Base-by-base conservation (phyloP, 2,329 filamentous ascomycete genomes). In the Xylariomycetidae sp. region DNA sequence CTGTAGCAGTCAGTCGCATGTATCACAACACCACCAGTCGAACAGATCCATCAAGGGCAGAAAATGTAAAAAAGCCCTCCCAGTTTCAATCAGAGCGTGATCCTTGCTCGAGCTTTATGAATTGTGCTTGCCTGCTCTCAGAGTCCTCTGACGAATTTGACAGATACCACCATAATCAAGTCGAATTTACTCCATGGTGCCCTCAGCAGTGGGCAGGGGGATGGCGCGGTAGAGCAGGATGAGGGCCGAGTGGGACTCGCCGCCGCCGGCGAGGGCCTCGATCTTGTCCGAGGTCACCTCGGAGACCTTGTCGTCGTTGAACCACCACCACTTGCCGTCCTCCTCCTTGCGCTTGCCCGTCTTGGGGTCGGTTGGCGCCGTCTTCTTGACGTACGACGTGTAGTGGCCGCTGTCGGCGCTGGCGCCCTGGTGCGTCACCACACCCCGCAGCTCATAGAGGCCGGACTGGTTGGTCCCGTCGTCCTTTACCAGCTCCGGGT, bases 261-360 rank as follows among this genome's bases (percentile, higher is more conserved):
- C 90, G 53, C 94, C 92, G 38, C 92, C 94, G 31, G 88, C 77
- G 32, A 98, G 73, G 4, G 82, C 84, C 57, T 90, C 85, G 46
- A 98, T 94, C 69, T 94, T 92, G 51, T 97, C 90, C 16, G 78
- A 70, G 12, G 87, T 80, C 17, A 98, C 92, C 67, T 98, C 92
- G 11, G 84, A 80, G 20, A 98, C 92, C 67, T 88, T 94, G 57
- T 98, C 90, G 53, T 98, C 92, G 61, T 98, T 97, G 74, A 98
- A 98, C 90, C 92, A 98, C 90, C 92, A 98, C 92, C 92, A 98
- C 53, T 88, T 95, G 48, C 86, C 88, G 55, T 94, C 88, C 56
- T 94, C 88, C 53, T 85, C 80, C 34, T 77, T 79, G 51, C 78
- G 70, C 67, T 88, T 86, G 46, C 86, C 88, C 14, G 82, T 86